Evolutionary conservation across 2,329 filamentous ascomycete species (phyloP).

Genomic region (Paraphaeosphaeria minitans): DNA sequence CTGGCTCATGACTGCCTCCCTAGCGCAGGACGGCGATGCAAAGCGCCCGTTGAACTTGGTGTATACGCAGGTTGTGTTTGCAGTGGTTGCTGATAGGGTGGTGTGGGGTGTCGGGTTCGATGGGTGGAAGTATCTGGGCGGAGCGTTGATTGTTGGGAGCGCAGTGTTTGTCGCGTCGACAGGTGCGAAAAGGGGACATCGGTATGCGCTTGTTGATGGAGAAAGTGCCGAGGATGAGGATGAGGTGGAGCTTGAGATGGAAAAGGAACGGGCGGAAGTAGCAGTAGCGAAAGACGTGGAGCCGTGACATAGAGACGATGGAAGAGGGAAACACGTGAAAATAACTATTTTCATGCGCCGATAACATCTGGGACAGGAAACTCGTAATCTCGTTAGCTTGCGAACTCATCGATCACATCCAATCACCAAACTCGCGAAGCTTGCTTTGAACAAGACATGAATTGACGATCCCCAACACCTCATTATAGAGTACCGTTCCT

Average conservation of each 20-base stretch:
- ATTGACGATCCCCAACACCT: conserved; percentile 23
- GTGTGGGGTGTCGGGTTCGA: background rate
- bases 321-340: background rate
- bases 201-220: conserved; percentile 1
- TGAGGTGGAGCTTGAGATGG: background rate
- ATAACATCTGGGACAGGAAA: too few relatives aligned
- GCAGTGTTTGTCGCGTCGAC: conserved; percentile 7
- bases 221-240: background rate
- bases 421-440: background rate
- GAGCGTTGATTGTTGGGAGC: conserved; percentile 1
- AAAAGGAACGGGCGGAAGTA: background rate
- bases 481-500: conserved; percentile 20
- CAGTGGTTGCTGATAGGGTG: conserved; percentile 1
- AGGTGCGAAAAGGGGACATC: background rate
- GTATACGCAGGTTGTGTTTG: conserved; percentile 7
- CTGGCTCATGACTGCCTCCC: conserved; percentile 3
- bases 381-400: background rate
- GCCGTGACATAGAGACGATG: background rate
- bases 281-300: background rate
- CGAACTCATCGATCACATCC: too few relatives aligned
- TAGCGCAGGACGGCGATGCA: conserved; percentile 3
- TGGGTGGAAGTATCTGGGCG: conserved; percentile 4
- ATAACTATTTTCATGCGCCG: too few relatives aligned
- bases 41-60: conserved; percentile 7
- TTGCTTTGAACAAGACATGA: conserved; percentile 12